These are phyloP conservation scores for Seiridium unicorne DNA, from an alignment of 2,329 filamentous ascomycete species.

Conservation along the genomic window DNA sequence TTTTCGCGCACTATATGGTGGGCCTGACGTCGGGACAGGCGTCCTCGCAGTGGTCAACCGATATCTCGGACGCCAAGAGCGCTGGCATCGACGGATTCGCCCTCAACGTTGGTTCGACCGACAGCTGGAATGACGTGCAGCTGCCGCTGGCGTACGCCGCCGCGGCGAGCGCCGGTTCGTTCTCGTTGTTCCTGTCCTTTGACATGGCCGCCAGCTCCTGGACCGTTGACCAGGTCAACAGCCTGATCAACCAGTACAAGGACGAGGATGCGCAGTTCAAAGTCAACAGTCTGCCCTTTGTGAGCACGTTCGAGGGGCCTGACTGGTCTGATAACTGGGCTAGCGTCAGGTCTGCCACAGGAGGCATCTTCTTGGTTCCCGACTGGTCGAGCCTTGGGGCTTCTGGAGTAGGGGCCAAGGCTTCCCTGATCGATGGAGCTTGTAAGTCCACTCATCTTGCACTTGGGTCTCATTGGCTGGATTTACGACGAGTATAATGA, in stretches of 20 bases:
- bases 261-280: slow-evolving; percentile 24
- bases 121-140: slow-evolving; percentile 12
- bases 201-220: slow-evolving; percentile 28
- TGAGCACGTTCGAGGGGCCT: slow-evolving; percentile 51
- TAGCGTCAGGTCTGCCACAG: slow-evolving; percentile 30
- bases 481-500: background rate
- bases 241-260: slow-evolving; percentile 23
- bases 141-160: slow-evolving; percentile 24
- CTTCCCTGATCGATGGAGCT: slow-evolving; percentile 7
- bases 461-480: background rate
- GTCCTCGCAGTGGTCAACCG: slow-evolving; percentile 14
- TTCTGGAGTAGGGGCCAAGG: slow-evolving; percentile 5
- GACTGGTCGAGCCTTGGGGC: slow-evolving; percentile 45
- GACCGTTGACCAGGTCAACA: slow-evolving; percentile 21
- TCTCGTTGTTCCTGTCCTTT: slow-evolving; percentile 41
- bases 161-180: slow-evolving; percentile 15
- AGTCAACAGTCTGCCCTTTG: slow-evolving; percentile 35
- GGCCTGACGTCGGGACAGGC: slow-evolving; percentile 8
- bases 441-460: background rate
- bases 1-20: slow-evolving; percentile 17
- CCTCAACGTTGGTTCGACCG: slow-evolving; percentile 32
- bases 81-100: slow-evolving; percentile 40
- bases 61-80: slow-evolving; percentile 31
- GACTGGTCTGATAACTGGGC: slow-evolving; percentile 36
- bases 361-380: slow-evolving; percentile 39